Conservation (phyloP, 441 rosid genomes). For the Capsella rubella region DNA sequence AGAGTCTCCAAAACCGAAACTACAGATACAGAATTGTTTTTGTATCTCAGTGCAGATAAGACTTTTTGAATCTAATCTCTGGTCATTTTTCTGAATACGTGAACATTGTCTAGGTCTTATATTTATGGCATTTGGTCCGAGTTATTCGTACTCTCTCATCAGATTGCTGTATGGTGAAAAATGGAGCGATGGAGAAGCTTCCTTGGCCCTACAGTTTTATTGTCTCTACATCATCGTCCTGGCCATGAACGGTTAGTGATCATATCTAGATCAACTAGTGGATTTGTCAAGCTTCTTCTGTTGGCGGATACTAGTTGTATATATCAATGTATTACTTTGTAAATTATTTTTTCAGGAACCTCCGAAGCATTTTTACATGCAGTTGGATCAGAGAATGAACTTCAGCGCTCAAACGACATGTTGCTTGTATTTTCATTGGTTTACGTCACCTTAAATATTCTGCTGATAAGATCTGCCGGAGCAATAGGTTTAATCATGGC, state of each 20-base stretch:
- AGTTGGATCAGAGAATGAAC: constrained; percentile 80
- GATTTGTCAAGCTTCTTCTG: constrained; percentile 12
- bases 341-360: constrained; percentile 64
- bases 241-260: constrained; percentile 88
- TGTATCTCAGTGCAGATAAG: constrained; percentile 11
- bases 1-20: background rate
- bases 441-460: constrained; percentile 62
- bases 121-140: constrained; percentile 95
- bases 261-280: constrained; percentile 2
- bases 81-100: background rate
- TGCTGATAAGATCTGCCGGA: constrained; percentile 74
- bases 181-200: constrained; percentile 99
- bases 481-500: constrained; percentile 91
- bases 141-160: constrained; percentile 90
- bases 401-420: constrained; percentile 78
- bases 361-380: constrained; percentile 97
- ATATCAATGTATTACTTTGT: background rate
- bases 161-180: constrained; percentile 83
- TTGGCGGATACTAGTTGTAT: background rate
- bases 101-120: constrained; percentile 65
- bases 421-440: constrained; percentile 77
- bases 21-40: background rate
- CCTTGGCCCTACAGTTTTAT: constrained; percentile 76
- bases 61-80: background rate
- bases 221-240: constrained; percentile 81